Conservation (phyloP, 768 basidiomycete species). For the Russula sp. region DNA sequence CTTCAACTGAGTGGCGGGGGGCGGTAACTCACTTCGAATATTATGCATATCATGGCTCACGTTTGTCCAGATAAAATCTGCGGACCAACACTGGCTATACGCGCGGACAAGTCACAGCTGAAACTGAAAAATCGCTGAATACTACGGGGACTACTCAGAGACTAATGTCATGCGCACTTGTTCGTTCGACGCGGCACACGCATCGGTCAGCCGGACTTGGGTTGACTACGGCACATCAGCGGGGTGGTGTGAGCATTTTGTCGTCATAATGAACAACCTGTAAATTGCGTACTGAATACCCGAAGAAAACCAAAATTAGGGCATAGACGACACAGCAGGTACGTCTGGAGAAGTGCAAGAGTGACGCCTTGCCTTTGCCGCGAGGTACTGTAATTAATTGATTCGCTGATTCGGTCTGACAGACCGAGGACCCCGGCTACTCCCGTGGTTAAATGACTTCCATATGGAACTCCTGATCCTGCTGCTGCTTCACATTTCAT, state of each 20-base stretch:
- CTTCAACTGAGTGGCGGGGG: not conserved
- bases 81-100: not conserved
- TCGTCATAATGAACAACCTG: not conserved
- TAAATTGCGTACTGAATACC: not conserved
- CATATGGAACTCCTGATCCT: not conserved
- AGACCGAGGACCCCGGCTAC: not conserved
- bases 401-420: no score
- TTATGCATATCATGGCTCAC: not conserved
- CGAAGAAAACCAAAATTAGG: no score
- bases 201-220: no score
- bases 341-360: no score
- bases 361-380: no score
- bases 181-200: not conserved
- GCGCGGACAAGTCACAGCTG: not conserved
- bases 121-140: not conserved
- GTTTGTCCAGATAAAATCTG: not conserved
- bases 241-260: not conserved
- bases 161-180: not conserved
- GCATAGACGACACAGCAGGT: no score
- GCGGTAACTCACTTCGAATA: not conserved
- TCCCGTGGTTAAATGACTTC: not conserved
- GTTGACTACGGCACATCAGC: no score
- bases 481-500: not conserved
- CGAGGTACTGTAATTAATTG: no score
- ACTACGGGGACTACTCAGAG: not conserved